phyloP scores from a whole-genome alignment of 2,329 filamentous ascomycete species.

The Trichoderma sp. region DNA sequence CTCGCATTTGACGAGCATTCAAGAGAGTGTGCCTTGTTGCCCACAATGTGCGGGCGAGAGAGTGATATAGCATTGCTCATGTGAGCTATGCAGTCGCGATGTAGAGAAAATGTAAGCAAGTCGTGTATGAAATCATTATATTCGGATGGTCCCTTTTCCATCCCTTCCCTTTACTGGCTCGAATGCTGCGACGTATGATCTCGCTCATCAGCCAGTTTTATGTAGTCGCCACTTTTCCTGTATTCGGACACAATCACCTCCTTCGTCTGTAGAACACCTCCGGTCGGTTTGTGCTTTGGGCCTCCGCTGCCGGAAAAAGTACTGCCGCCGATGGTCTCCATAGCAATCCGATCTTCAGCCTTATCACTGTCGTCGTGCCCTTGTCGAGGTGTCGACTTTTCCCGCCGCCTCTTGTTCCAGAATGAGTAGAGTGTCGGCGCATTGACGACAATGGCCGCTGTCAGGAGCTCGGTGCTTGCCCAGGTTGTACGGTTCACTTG shows the following conservation, averaged over 20 bases:
- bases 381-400: conserved; percentile 18
- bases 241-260: conserved; percentile 13
- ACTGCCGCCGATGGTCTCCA: conserved; percentile 17
- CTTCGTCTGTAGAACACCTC: conserved; percentile 10
- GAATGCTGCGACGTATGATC: conserved; percentile 7
- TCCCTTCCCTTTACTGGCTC: not conserved
- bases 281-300: conserved; percentile 3
- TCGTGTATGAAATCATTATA: not conserved
- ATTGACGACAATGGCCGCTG: conserved; percentile 36
- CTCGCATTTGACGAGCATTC: not conserved
- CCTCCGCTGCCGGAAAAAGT: not conserved
- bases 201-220: conserved; percentile 9
- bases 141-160: not conserved
- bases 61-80: not conserved
- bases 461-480: conserved; percentile 38
- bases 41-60: not conserved
- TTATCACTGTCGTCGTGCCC: not conserved
- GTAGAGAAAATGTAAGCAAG: not conserved
- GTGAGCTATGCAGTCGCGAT: not conserved
- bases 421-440: conserved; percentile 36
- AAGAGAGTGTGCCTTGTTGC: not conserved
- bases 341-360: not conserved
- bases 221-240: conserved; percentile 10
- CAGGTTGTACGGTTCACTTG: conserved; percentile 38
- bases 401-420: conserved; percentile 29